A percentile compares a stretch with the other conserved stretches of the same genome.
Evolutionary conservation across 306 rosid species (phyloP).

Genomic region (Prunus mume): DNA sequence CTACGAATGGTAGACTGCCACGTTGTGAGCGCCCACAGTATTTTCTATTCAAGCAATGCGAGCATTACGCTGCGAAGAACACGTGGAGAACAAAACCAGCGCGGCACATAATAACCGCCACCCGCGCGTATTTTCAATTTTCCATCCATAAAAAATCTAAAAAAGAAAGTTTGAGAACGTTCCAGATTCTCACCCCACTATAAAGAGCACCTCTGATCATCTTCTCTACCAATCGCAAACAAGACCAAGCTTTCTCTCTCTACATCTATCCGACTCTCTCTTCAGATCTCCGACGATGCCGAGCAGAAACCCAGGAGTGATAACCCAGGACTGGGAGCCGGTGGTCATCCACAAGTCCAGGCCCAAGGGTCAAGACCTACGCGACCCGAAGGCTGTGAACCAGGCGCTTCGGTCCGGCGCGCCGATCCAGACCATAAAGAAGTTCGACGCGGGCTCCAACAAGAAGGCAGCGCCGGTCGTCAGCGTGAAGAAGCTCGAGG

Average conservation of each 20-base stretch:
- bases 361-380: constrained; percentile 57
- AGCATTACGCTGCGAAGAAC: not conserved
- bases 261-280: not conserved
- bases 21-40: too few relatives aligned
- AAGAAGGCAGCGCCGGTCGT: constrained; percentile 50
- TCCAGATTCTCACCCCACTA: not conserved
- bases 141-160: not conserved
- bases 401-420: constrained; percentile 69
- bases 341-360: constrained; percentile 57
- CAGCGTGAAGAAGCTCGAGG: constrained; percentile 64
- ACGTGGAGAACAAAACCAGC: not conserved
- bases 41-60: not conserved
- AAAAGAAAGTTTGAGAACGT: constrained; percentile 10
- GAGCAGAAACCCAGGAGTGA: constrained; percentile 53
- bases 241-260: not conserved
- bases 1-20: not conserved
- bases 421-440: constrained; percentile 56
- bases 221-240: too few relatives aligned
- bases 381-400: constrained; percentile 66
- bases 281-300: constrained; percentile 40
- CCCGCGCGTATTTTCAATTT: not conserved
- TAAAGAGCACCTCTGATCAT: not conserved
- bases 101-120: not conserved
- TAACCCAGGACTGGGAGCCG: constrained; percentile 81
- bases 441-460: constrained; percentile 58